Percentiles rank a stretch among this genome's conserved stretches.
Conservation (phyloP, 768 basidiomycete genomes). For the Mycena crocata region DNA sequence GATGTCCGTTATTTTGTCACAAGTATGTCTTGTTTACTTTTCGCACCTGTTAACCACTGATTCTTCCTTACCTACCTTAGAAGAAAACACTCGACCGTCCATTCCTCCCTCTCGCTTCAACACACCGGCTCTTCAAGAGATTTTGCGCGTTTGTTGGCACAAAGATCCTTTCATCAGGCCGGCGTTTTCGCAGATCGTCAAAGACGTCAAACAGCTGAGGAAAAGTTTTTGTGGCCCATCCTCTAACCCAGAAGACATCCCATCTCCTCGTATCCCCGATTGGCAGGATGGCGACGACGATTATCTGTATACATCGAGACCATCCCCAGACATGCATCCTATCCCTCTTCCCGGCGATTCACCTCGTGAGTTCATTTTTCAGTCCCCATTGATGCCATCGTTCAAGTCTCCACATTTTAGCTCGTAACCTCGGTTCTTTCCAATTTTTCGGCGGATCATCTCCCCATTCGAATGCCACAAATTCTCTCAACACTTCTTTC, state of each 20-base stretch:
- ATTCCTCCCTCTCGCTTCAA: conserved; percentile 54
- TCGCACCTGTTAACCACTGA: conserved; percentile 18
- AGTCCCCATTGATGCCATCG: conserved; percentile 4
- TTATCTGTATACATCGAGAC: conserved; percentile 33
- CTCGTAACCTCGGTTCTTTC: conserved; percentile 15
- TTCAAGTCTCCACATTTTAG: conserved; percentile 8
- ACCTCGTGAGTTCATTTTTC: conserved; percentile 36
- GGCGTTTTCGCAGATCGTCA: conserved; percentile 61
- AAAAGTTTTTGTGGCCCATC: conserved; percentile 48
- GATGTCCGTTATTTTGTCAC: conserved; percentile 63
- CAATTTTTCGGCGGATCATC: conserved; percentile 25
- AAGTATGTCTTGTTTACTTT: conserved; percentile 47
- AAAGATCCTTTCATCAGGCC: conserved; percentile 63
- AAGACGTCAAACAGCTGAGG: conserved; percentile 58
- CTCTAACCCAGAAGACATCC: conserved; percentile 42
- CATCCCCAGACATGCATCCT: conserved; percentile 57
- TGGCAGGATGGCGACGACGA: conserved; percentile 35
- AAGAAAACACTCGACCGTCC: conserved; percentile 61
- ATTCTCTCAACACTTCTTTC: conserved; percentile 35
- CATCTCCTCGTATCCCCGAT: conserved; percentile 44
- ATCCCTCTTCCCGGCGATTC: conserved; percentile 38
- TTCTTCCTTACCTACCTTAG: conserved; percentile 42
- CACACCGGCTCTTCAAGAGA: conserved; percentile 49
- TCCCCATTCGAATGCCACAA: conserved; percentile 13
- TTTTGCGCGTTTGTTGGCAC: conserved; percentile 70